Conservation (phyloP, 176 grass and related monocot species). For the Rhynchospora tenuis region DNA sequence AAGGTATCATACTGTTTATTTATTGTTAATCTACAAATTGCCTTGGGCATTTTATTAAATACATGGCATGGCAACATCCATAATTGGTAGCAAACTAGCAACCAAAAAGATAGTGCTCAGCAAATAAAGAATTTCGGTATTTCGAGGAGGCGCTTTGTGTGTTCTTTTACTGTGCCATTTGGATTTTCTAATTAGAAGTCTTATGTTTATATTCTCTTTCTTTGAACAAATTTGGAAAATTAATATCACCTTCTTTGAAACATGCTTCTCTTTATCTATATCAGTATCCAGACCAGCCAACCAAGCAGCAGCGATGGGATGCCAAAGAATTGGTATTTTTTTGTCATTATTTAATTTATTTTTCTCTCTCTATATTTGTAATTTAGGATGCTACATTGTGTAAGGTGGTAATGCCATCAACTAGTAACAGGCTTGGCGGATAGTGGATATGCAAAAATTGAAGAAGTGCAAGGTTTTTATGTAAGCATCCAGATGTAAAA, state of each 20-base stretch:
- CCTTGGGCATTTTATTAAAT: no score
- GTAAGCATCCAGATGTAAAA: no score
- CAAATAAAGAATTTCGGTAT: background rate
- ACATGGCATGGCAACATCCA: background rate
- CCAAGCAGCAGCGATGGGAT: constrained; percentile 79
- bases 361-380: background rate
- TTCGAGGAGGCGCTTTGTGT: no score
- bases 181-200: background rate
- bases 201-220: background rate
- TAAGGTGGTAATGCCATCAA: background rate
- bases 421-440: background rate
- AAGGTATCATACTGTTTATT: background rate
- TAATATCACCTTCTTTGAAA: background rate
- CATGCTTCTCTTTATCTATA: constrained; percentile 5
- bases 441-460: background rate
- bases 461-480: no score
- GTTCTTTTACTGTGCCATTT: background rate
- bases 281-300: constrained; percentile 89
- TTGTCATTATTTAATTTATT: no score
- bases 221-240: background rate
- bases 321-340: constrained; percentile 83
- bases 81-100: background rate
- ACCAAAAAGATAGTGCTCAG: background rate
- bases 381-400: background rate
- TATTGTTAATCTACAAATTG: no score